A percentile compares a stretch with the other conserved stretches of the same genome.
Evolutionary conservation across 192 early-diverging fungal genomes (phyloP).

Genomic region (Lobosporangium transversale): DNA sequence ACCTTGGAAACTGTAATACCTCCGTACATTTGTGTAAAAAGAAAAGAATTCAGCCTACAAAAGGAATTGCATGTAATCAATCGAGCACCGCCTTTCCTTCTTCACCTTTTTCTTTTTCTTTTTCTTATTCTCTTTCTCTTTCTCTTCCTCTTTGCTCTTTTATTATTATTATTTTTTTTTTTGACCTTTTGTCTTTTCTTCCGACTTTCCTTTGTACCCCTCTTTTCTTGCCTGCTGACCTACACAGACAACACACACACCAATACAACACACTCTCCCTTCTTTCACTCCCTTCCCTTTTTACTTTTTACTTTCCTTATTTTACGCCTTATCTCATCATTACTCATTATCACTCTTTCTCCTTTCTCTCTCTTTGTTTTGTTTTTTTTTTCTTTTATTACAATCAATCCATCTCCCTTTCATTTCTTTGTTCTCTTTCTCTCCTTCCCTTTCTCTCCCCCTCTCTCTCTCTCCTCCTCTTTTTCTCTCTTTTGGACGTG

Average conservation of each 20-base stretch:
- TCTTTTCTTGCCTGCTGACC: too few species aligned
- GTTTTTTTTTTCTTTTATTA: background rate
- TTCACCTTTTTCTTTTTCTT: background rate
- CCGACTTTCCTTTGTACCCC: background rate
- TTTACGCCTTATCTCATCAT: background rate
- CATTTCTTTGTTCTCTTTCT: background rate
- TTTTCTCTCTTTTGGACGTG: background rate
- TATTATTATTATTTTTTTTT: background rate
- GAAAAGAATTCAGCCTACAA: too few species aligned
- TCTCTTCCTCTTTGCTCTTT: background rate
- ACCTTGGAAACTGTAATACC: background rate
- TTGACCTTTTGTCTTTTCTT: background rate
- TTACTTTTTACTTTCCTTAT: conserved; percentile 1
- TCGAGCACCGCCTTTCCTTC: background rate
- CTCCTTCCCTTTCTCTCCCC: background rate
- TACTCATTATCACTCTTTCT: background rate
- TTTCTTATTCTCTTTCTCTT: background rate
- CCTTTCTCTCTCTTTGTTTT: background rate
- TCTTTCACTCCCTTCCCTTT: too few species aligned
- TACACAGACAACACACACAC: too few species aligned
- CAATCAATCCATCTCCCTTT: background rate
- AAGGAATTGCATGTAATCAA: too few species aligned
- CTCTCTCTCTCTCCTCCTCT: background rate
- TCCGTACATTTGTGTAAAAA: too few species aligned
- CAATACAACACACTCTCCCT: too few species aligned